Evolutionary conservation across 1,284 basidiomycete genomes (phyloP).

Genomic region (Phellinidium pouzarii): DNA sequence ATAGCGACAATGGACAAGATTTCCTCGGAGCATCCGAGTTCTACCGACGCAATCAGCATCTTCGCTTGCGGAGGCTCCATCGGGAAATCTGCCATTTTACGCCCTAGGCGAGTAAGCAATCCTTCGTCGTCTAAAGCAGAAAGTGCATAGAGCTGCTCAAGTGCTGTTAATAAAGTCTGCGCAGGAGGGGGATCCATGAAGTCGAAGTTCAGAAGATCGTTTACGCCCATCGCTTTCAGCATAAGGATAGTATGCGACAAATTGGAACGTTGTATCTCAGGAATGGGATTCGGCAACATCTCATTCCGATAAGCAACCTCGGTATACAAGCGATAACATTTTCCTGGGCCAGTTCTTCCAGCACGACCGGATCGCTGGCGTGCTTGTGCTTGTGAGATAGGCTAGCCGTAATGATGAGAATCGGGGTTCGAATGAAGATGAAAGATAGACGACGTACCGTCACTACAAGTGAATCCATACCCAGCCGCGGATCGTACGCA

Average conservation of each 20-base stretch:
- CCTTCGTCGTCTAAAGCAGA: conserved; percentile 97
- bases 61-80: conserved; percentile 96
- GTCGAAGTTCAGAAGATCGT: conserved; percentile 95
- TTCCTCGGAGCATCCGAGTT: conserved; percentile 95
- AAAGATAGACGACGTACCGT: conserved; percentile 39
- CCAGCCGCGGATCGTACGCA: conserved; percentile 93
- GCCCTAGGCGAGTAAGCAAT: conserved; percentile 84
- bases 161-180: conserved; percentile 89
- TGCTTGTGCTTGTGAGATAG: conserved; percentile 98
- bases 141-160: conserved; percentile 91
- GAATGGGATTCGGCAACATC: conserved; percentile 97
- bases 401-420: conserved; percentile 36
- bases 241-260: conserved; percentile 89
- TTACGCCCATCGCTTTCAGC: conserved; percentile 98
- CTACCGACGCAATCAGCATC: conserved; percentile 98
- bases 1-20: conserved; percentile 96
- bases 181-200: conserved; percentile 99
- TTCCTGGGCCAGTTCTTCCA: conserved; percentile 95
- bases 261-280: conserved; percentile 96
- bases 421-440: background rate
- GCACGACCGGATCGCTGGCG: conserved; percentile 93
- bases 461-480: conserved; percentile 98
- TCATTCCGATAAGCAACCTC: conserved; percentile 98
- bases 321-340: conserved; percentile 97
- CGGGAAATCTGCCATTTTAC: conserved; percentile 99